These are phyloP conservation scores for Smithsoniella earleae DNA, from an alignment of 163 green algal genomes.

Conservation along the genomic window DNA sequence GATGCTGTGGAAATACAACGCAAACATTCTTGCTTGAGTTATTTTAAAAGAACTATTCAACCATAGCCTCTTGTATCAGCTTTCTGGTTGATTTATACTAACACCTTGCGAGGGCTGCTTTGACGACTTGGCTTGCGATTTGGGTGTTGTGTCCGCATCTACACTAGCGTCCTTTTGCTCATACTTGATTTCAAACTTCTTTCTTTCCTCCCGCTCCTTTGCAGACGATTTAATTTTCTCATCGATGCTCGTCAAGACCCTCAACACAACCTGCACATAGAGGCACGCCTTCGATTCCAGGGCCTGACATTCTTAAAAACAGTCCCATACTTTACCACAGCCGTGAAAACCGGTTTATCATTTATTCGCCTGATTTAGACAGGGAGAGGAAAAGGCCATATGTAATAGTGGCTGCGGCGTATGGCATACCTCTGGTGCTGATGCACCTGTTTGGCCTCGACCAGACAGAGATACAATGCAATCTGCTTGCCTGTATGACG, in stretches of 20 bases:
- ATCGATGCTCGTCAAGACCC: slow-evolving; percentile 41
- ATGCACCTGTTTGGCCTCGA: slow-evolving; percentile 36
- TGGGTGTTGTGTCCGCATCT: too few relatives aligned
- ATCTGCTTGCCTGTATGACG: slow-evolving; percentile 65
- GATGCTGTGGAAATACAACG: too few relatives aligned
- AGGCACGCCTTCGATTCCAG: background rate
- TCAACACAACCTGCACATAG: slow-evolving; percentile 44
- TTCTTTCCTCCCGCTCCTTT: slow-evolving; percentile 42
- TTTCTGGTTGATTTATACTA: too few relatives aligned
- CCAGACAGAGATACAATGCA: slow-evolving; percentile 44
- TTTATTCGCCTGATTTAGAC: too few relatives aligned
- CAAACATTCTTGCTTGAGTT: too few relatives aligned
- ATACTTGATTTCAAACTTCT: slow-evolving; percentile 51
- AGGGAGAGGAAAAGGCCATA: too few relatives aligned
- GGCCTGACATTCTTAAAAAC: background rate
- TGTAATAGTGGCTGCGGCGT: too few relatives aligned
- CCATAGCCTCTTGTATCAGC: too few relatives aligned
- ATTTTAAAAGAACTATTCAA: too few relatives aligned
- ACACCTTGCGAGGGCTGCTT: too few relatives aligned
- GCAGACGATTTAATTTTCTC: slow-evolving; percentile 47
- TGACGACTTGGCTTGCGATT: too few relatives aligned
- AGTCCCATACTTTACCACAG: background rate
- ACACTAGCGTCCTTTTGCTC: too few relatives aligned
- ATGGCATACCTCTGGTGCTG: slow-evolving; percentile 33
- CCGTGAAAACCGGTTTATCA: background rate